phyloP scores from a whole-genome alignment of 2,329 filamentous ascomycete species.

The Fusarium decemcellulare region DNA sequence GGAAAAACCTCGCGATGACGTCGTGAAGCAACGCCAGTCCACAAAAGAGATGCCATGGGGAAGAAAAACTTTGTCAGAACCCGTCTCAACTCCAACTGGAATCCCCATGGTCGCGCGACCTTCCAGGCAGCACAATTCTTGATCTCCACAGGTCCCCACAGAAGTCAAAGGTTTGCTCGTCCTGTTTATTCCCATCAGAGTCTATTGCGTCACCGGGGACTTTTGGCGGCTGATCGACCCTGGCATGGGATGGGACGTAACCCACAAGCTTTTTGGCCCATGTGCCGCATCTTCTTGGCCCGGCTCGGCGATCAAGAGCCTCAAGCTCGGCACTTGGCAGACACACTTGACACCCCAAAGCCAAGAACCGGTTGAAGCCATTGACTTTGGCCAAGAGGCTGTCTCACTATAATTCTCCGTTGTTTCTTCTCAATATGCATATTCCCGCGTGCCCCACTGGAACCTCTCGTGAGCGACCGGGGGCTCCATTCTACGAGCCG shows the following conservation, averaged over 20 bases:
- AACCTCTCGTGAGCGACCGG: too few relatives aligned
- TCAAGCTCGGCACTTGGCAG: background rate
- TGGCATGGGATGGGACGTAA: background rate
- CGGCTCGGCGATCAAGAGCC: background rate
- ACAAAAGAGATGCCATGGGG: background rate
- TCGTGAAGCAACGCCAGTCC: background rate
- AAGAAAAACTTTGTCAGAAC: background rate
- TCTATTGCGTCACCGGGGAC: constrained; percentile 9
- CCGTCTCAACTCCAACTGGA: background rate
- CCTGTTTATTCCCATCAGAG: constrained; percentile 6
- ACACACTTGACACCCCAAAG: too few relatives aligned
- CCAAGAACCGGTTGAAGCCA: background rate
- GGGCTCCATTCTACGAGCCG: background rate
- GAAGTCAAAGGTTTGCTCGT: background rate
- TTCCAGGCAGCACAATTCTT: constrained; percentile 17
- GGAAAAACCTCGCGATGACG: background rate
- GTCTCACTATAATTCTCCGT: background rate
- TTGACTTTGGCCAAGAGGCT: background rate
- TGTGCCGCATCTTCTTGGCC: constrained; percentile 5
- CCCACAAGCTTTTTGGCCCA: background rate
- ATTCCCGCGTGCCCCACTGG: background rate
- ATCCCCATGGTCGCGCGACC: background rate
- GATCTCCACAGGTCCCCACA: constrained; percentile 3
- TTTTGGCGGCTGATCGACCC: background rate
- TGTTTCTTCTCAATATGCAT: background rate